These are phyloP conservation scores for Pluteus cervinus DNA, from an alignment of 768 basidiomycete species.

Conservation along the genomic window DNA sequence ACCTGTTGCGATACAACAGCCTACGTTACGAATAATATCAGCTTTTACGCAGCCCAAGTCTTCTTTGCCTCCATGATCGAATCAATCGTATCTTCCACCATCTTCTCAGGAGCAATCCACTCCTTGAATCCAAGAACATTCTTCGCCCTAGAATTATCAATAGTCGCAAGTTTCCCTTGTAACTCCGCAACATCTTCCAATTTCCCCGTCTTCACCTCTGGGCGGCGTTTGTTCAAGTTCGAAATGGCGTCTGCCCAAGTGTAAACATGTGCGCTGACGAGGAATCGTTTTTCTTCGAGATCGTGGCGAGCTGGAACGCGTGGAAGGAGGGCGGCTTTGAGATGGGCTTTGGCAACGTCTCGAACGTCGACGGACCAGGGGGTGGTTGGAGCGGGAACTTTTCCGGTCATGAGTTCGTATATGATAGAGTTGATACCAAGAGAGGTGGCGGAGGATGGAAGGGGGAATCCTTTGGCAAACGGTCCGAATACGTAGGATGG, in stretches of 20 bases:
- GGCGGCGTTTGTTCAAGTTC: slow-evolving; percentile 18
- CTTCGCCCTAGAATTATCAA: slow-evolving; percentile 11
- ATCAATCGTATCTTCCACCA: no score
- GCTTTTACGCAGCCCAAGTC: no score
- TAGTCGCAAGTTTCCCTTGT: slow-evolving; percentile 5
- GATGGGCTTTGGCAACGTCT: slow-evolving; percentile 28
- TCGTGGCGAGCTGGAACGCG: no score
- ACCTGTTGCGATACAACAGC: no score
- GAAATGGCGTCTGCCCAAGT: slow-evolving; percentile 25
- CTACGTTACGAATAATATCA: no score
- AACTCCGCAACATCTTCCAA: slow-evolving; percentile 7
- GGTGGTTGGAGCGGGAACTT: slow-evolving; percentile 14
- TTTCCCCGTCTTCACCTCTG: slow-evolving; percentile 13
- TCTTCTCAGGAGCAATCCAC: no score
- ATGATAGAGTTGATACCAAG: slow-evolving; percentile 26
- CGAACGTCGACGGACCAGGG: slow-evolving; percentile 29
- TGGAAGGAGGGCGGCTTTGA: slow-evolving; percentile 23
- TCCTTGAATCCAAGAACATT: no score
- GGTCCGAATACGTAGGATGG: slow-evolving; percentile 34
- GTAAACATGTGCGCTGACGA: slow-evolving; percentile 19
- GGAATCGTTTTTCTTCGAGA: slow-evolving; percentile 22
- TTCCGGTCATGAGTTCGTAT: slow-evolving; percentile 21
- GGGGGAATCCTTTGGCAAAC: slow-evolving; percentile 24
- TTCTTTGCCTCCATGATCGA: no score
- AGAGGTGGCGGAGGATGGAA: slow-evolving; percentile 13